phyloP scores from a whole-genome alignment of 768 basidiomycete species.

The Psilocybe sp. region DNA sequence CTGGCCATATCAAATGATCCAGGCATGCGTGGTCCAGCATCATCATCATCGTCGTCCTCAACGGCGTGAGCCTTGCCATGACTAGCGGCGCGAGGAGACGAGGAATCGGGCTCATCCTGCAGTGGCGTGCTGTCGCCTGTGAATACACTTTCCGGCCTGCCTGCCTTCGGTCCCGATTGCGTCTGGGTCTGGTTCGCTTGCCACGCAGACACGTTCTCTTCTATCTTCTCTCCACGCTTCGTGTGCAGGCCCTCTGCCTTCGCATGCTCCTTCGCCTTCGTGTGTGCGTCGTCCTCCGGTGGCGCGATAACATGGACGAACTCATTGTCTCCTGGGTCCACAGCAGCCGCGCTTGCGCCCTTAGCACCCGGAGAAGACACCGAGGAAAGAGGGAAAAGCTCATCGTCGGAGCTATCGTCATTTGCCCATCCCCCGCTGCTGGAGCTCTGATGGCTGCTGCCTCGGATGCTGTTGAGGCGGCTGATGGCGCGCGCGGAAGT shows the following conservation, averaged over 20 bases:
- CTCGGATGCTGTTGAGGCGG: constrained; percentile 33
- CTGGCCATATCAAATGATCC: constrained; percentile 44
- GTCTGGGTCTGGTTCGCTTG: not conserved
- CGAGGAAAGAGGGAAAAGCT: not conserved
- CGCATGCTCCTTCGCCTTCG: constrained; percentile 1
- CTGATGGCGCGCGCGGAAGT: constrained; percentile 40
- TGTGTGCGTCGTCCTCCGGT: constrained; percentile 12
- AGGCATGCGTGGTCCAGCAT: constrained; percentile 35
- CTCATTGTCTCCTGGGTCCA: constrained; percentile 34
- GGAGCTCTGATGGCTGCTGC: constrained; percentile 11
- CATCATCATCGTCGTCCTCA: constrained; percentile 5
- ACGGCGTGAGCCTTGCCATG: not conserved
- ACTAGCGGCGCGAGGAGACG: not conserved
- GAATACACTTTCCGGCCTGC: constrained; percentile 7
- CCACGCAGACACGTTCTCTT: not conserved
- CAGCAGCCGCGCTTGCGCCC: not conserved
- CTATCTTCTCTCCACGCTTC: not conserved
- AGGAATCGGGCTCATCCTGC: constrained; percentile 21
- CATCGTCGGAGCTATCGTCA: constrained; percentile 7
- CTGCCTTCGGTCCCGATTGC: not conserved
- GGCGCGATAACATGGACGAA: constrained; percentile 38
- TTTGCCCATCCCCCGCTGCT: constrained; percentile 23
- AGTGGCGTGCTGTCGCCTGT: constrained; percentile 4
- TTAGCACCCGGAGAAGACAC: not conserved
- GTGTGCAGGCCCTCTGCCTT: not conserved